Evolutionary conservation across 345 rosid species (phyloP).

Genomic region (Hypericum perforatum): DNA sequence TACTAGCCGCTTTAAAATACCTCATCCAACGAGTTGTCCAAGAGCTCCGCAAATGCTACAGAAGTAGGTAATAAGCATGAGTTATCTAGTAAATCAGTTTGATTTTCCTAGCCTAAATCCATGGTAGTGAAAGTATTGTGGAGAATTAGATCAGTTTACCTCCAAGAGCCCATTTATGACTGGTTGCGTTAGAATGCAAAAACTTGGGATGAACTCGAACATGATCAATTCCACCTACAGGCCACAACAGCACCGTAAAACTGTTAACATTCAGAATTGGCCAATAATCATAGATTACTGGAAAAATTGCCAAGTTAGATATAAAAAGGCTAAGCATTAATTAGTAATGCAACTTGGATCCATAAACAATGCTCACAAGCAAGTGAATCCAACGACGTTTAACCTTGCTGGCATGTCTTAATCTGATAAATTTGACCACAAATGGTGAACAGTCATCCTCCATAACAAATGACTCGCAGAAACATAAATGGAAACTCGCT

Average conservation of each 20-base stretch:
- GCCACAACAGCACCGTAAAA: too few relatives aligned
- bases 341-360: too few relatives aligned
- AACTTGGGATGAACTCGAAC: conserved; percentile 7
- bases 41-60: conserved; percentile 5
- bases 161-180: conserved; percentile 9
- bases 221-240: neutral
- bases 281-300: too few relatives aligned
- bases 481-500: too few relatives aligned
- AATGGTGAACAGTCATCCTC: neutral
- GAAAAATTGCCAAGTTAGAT: too few relatives aligned
- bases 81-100: too few relatives aligned
- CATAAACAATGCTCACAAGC: too few relatives aligned
- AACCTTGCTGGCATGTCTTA: too few relatives aligned
- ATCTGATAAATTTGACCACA: too few relatives aligned
- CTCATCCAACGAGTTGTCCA: conserved; percentile 6
- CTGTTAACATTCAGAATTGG: too few relatives aligned
- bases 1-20: neutral
- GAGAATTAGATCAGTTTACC: neutral
- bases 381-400: too few relatives aligned
- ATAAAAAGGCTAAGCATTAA: too few relatives aligned
- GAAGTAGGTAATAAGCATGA: neutral
- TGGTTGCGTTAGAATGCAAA: conserved; percentile 5
- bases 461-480: neutral
- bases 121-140: neutral
- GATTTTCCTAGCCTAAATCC: neutral